Evolutionary conservation across 257 asterid species (phyloP).

Genomic region (Solanum sejunctum): DNA sequence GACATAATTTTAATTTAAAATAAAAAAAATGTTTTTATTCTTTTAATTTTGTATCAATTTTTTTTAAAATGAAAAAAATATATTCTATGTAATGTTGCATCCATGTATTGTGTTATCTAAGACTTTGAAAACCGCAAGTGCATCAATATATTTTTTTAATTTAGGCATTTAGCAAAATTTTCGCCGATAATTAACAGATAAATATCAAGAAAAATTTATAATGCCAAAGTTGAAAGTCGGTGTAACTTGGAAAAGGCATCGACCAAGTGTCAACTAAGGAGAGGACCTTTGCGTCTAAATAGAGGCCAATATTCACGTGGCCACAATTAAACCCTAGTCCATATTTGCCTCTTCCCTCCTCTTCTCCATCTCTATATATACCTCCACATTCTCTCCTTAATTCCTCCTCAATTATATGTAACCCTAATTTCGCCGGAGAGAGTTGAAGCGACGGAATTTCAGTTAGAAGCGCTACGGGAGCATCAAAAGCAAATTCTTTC

Average conservation of each 20-base stretch:
- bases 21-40: no score
- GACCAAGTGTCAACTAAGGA: not conserved
- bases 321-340: not conserved
- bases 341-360: not conserved
- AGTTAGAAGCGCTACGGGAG: slow-evolving; percentile 9
- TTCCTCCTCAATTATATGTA: not conserved
- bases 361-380: not conserved
- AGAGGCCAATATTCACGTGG: slow-evolving; percentile 14
- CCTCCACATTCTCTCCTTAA: not conserved
- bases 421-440: not conserved
- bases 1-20: no score
- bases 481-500: not conserved
- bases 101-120: no score
- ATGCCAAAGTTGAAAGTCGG: not conserved
- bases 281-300: not conserved
- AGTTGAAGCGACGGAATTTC: not conserved
- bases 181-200: no score
- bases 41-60: no score
- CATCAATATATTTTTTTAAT: no score
- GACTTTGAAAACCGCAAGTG: no score
- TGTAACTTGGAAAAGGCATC: not conserved
- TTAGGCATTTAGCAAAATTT: no score
- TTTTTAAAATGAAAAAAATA: no score
- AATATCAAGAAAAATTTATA: no score
- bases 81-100: no score